Conservation (phyloP, 1,284 basidiomycete species). For the Puccinia novopanici region DNA sequence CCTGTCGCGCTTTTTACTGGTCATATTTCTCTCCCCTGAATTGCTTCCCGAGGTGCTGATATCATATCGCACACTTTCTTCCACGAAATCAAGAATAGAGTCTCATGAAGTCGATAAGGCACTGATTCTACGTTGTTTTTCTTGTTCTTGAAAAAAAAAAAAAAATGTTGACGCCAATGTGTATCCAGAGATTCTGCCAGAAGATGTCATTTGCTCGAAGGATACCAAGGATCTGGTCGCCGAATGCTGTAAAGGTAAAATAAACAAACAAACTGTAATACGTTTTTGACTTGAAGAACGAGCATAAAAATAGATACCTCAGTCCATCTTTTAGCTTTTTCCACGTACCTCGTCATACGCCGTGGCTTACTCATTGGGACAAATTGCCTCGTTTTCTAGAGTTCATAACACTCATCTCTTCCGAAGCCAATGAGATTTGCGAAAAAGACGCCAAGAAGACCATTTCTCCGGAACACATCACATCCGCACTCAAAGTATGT, state of each 20-base stretch:
- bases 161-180: background rate
- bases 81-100: background rate
- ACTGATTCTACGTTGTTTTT: background rate
- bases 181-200: constrained; percentile 78
- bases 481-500: constrained; percentile 79
- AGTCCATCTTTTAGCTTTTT: too few species aligned
- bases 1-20: background rate
- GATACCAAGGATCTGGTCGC: constrained; percentile 94
- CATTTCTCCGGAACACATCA: constrained; percentile 96
- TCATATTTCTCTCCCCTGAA: background rate
- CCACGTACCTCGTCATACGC: constrained; percentile 20
- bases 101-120: background rate
- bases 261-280: background rate
- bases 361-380: constrained; percentile 41
- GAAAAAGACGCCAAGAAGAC: constrained; percentile 99
- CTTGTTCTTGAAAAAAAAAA: constrained; percentile 44
- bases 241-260: constrained; percentile 91
- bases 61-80: background rate
- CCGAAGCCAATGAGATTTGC: constrained; percentile 96
- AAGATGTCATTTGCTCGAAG: constrained; percentile 86
- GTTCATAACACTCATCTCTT: constrained; percentile 96
- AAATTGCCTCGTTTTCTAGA: constrained; percentile 64
- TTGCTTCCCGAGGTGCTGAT: too few species aligned
- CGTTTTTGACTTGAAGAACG: too few species aligned
- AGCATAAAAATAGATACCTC: too few species aligned